phyloP scores from a whole-genome alignment of 345 rosid species.

The Leavenworthia alabamica region DNA sequence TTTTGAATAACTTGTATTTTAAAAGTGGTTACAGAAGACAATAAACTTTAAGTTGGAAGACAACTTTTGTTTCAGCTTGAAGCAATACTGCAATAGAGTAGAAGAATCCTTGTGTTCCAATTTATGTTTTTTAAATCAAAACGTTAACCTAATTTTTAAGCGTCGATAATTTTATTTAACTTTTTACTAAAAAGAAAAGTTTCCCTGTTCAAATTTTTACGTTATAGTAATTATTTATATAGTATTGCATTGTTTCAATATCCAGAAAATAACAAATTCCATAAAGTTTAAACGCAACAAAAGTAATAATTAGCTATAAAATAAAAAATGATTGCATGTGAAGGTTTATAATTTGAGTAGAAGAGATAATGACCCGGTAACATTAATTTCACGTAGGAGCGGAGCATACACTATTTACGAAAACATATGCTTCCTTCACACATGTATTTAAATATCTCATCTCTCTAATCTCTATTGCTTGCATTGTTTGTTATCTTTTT shows the following conservation, averaged over 20 bases:
- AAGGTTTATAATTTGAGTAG: conserved; percentile 1
- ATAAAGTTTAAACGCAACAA: background rate
- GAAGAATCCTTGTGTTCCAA: too few relatives aligned
- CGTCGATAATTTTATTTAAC: too few relatives aligned
- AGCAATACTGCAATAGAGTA: too few relatives aligned
- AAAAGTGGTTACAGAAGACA: background rate
- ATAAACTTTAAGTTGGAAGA: background rate
- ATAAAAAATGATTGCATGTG: conserved; percentile 6
- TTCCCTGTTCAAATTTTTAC: too few relatives aligned
- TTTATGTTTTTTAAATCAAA: too few relatives aligned
- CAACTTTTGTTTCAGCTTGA: too few relatives aligned
- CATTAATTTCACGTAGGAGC: conserved; percentile 7
- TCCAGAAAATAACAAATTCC: background rate
- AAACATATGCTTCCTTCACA: background rate
- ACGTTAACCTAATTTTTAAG: too few relatives aligned
- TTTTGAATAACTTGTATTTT: background rate
- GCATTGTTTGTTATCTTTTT: conserved; percentile 9
- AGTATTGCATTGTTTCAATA: too few relatives aligned
- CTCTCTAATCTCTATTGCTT: conserved; percentile 9
- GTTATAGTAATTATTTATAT: too few relatives aligned
- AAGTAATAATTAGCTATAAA: background rate
- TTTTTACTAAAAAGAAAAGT: too few relatives aligned
- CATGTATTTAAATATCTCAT: conserved; percentile 23
- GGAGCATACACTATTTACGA: background rate
- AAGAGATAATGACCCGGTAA: conserved; percentile 5